phyloP scores from a whole-genome alignment of 768 basidiomycete species.

The Russula sp. region DNA sequence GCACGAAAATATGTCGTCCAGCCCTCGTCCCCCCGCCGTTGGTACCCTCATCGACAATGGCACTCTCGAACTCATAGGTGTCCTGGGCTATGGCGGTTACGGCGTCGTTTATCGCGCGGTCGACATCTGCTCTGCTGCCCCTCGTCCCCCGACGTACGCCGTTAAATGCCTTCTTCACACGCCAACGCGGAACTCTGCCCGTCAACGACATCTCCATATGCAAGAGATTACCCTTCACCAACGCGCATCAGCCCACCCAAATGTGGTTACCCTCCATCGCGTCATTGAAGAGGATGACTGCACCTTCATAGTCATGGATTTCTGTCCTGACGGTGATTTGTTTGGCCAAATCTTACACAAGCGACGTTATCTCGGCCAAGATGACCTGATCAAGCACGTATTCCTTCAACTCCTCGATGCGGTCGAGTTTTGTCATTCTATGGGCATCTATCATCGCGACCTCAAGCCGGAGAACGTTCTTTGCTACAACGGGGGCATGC shows the following conservation, averaged over 20 bases:
- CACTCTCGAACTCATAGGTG: constrained; percentile 73
- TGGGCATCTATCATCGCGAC: constrained; percentile 94
- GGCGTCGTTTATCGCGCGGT: constrained; percentile 91
- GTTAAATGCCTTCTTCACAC: constrained; percentile 84
- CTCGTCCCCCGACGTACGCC: constrained; percentile 59
- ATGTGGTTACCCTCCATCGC: constrained; percentile 84
- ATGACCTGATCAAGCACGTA: constrained; percentile 77
- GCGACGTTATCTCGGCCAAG: constrained; percentile 77
- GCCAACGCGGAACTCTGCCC: constrained; percentile 40
- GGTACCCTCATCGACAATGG: constrained; percentile 83
- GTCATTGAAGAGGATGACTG: constrained; percentile 76
- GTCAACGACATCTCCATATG: constrained; percentile 67
- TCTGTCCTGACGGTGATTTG: constrained; percentile 83
- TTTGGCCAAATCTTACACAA: constrained; percentile 83
- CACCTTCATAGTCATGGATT: constrained; percentile 93
- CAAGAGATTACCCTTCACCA: constrained; percentile 84
- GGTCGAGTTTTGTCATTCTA: constrained; percentile 85
- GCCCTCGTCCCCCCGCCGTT: constrained; percentile 41
- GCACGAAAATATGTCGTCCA: constrained; percentile 30
- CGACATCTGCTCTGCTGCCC: constrained; percentile 38
- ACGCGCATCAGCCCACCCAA: constrained; percentile 65
- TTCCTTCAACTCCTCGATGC: constrained; percentile 93
- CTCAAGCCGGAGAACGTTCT: constrained; percentile 96
- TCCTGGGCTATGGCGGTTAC: constrained; percentile 91
- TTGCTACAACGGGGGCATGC: constrained; percentile 71